These are phyloP conservation scores for Dioszegia hungarica DNA, from an alignment of 768 basidiomycete genomes.

Conservation along the genomic window DNA sequence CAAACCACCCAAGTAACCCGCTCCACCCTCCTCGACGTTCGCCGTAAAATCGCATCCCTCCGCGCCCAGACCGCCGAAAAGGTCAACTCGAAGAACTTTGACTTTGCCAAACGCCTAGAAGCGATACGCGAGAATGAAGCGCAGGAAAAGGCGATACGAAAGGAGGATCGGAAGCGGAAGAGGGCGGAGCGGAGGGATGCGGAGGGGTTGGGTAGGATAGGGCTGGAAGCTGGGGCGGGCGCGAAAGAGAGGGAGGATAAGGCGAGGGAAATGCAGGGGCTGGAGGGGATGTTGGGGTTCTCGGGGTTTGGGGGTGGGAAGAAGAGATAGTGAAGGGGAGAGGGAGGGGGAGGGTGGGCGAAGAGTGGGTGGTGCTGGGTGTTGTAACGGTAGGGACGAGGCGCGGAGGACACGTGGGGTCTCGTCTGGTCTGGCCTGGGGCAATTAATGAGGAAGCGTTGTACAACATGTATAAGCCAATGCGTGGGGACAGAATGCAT, in stretches of 20 bases:
- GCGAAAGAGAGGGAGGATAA: not conserved
- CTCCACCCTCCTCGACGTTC: slow-evolving; percentile 88
- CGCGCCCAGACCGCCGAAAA: slow-evolving; percentile 82
- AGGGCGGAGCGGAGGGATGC: slow-evolving; percentile 65
- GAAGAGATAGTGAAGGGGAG: slow-evolving; percentile 8
- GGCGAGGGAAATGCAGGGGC: slow-evolving; percentile 56
- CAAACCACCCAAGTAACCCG: slow-evolving; percentile 87
- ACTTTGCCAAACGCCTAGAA: slow-evolving; percentile 83
- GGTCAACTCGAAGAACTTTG: slow-evolving; percentile 79
- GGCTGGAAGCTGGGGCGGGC: slow-evolving; percentile 22
- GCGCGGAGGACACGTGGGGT: too few relatives aligned
- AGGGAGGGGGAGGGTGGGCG: not conserved
- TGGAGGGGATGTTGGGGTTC: slow-evolving; percentile 85
- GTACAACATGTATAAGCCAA: too few relatives aligned
- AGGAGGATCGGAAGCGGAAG: slow-evolving; percentile 57
- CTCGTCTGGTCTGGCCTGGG: too few relatives aligned
- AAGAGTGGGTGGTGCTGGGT: too few relatives aligned
- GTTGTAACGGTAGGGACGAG: too few relatives aligned
- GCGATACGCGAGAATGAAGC: slow-evolving; percentile 73
- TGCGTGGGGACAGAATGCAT: too few relatives aligned
- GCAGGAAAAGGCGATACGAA: slow-evolving; percentile 55
- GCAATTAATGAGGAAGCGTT: too few relatives aligned
- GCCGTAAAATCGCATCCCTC: slow-evolving; percentile 77
- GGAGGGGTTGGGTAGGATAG: slow-evolving; percentile 64
- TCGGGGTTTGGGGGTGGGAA: slow-evolving; percentile 65